A percentile compares a stretch with the other conserved stretches of the same genome.
These are phyloP conservation scores for Clonostachys sp. DNA, from an alignment of 2,329 filamentous ascomycete genomes.

Conservation along the genomic window DNA sequence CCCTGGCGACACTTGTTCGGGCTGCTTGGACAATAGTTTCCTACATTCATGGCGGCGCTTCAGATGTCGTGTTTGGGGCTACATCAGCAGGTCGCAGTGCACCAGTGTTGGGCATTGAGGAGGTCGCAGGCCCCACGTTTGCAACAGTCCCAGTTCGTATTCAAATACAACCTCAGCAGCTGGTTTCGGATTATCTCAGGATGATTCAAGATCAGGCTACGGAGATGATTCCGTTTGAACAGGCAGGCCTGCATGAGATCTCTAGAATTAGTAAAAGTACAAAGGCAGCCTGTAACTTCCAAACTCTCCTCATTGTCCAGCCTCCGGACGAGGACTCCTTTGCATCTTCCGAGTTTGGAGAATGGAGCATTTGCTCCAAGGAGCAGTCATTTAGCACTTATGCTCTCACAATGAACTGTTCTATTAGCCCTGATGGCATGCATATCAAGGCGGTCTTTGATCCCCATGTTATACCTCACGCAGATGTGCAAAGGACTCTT, in stretches of 20 bases:
- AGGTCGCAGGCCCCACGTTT: slow-evolving; percentile 15
- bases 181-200: slow-evolving; percentile 34
- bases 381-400: neutral
- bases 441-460: neutral
- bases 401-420: neutral
- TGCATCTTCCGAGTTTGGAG: neutral
- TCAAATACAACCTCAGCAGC: slow-evolving; percentile 13
- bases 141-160: slow-evolving; percentile 14
- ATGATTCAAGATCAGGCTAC: slow-evolving; percentile 7
- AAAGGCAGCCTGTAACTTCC: slow-evolving; percentile 6
- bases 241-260: slow-evolving; percentile 10
- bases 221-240: slow-evolving; percentile 6
- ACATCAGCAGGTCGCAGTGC: slow-evolving; percentile 13
- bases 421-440: neutral
- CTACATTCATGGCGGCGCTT: slow-evolving; percentile 6
- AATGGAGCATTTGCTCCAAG: neutral
- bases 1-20: slow-evolving; percentile 10
- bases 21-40: slow-evolving; percentile 18
- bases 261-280: slow-evolving; percentile 6
- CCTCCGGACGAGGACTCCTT: neutral
- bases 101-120: slow-evolving; percentile 11
- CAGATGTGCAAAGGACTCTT: neutral
- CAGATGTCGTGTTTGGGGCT: slow-evolving; percentile 18
- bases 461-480: neutral
- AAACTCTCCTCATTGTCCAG: slow-evolving; percentile 7